These are phyloP conservation scores for Fusarium aywerte DNA, from an alignment of 2,329 filamentous ascomycete species.

Conservation along the genomic window DNA sequence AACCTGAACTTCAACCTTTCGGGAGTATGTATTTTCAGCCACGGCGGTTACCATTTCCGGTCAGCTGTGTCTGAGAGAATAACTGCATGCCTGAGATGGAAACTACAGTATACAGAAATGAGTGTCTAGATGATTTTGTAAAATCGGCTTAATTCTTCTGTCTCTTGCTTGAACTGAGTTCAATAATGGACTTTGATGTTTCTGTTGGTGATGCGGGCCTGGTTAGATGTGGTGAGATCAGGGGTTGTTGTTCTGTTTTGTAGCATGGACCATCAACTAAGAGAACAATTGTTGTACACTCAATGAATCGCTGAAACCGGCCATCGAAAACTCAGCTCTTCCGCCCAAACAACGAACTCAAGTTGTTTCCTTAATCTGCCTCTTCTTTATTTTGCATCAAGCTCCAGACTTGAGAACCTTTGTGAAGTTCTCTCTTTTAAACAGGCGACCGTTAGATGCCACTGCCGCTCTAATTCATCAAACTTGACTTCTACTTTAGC, in stretches of 20 bases:
- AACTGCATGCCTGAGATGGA: background rate
- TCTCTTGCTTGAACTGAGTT: background rate
- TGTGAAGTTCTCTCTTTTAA: background rate
- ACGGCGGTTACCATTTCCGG: conserved; percentile 25
- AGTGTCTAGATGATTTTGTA: background rate
- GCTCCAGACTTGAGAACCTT: too few species aligned
- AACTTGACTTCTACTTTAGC: background rate
- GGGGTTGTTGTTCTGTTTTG: background rate
- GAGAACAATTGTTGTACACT: background rate
- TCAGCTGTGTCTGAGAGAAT: background rate
- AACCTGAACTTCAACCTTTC: background rate
- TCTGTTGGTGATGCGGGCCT: background rate
- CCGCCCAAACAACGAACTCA: background rate
- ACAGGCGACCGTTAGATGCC: background rate
- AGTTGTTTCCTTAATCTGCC: background rate
- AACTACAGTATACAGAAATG: background rate
- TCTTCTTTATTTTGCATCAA: fast-evolving
- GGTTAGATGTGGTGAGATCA: conserved; percentile 4
- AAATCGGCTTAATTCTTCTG: background rate
- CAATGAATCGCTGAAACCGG: conserved; percentile 2
- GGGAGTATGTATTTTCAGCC: conserved; percentile 24
- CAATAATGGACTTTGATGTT: background rate
- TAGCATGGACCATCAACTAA: background rate
- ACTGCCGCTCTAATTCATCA: background rate
- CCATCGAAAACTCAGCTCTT: background rate